Base-by-base conservation (phyloP, 164 flowering plant species). In the Liriodendron chinense region DNA sequence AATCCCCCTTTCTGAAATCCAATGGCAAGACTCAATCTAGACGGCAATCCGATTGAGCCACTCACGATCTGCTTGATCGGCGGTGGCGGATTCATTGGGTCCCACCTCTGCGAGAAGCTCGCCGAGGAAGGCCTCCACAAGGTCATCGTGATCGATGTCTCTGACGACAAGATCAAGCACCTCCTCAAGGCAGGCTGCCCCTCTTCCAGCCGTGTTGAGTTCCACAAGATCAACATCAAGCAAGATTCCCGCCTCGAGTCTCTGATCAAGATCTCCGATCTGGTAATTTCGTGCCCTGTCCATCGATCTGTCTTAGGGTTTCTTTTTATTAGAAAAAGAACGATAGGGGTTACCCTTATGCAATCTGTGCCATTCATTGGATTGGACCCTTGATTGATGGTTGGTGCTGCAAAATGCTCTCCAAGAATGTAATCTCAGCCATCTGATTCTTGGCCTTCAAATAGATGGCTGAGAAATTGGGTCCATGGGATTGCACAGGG, bases 171-270 rank as follows among this genome's bases (percentile, higher is more conserved):
- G 80, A 82, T 82, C 74, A 77, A 79, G 69, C 82, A 79, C 65
- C 75, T 82, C 3, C 43, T 83, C 49, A 18, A 68, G 43, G 22
- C 76, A 48, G 28, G 3, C 62, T 71, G 62, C 21, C 78, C 65
- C 1, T 86, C 91, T 1, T 92, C 84, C 56, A 89, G 75, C 65
- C 91, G 99, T 71, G 91, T 95, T 78, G 87, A 89, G 84, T 95
- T 95, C 78, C 96, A 93, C 82, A 88, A 96, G 47, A 78, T 93
- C 86, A 95, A 95, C 80, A 95, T 95, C 79, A 93, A 93, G 89
- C 84, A 95, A 74, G 99, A 95, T 72, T 91, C 99, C 1, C 84
- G 99, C 57, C 97, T 95, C 53, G 99, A 95, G 80, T 94, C 93
- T 48, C 94, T 93, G 76, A 90, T 95, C 88, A 92, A 89, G 82